Base-by-base conservation (phyloP, 2,329 filamentous ascomycete genomes). In the Phaeoacremonium minimum region DNA sequence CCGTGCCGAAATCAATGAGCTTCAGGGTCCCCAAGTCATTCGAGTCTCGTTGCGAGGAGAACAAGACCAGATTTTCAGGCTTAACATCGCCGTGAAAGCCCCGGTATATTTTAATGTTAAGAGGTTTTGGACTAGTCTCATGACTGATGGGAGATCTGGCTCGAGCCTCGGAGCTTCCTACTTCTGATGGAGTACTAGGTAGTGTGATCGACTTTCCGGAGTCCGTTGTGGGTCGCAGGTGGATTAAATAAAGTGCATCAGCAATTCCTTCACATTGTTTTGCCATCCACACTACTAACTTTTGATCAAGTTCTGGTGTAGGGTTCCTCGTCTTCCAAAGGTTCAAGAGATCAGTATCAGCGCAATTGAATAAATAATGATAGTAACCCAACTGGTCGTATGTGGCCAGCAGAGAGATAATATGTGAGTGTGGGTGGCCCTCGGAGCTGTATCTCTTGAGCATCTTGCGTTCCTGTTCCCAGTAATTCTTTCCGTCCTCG, bases 321-420 rank as follows among this genome's bases (percentile, higher is more conserved):
- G 34, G 34, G 11, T 30, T 35, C 3, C 14, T 20, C 4, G 9
- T 26, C 22, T 18, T 14, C 46, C 44, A 46, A 29, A 38, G 47
- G 3, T 11, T 9, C 4, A 34, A 28, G 1, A 51, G 30, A 18
- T 47, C 40, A 22, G 20, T 36, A 5, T 45, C 33, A 4, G 49
- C 49, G 38, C 42, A 44, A 3, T 38, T 38, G 17, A 51, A 51
- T 15, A 51, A 28, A 9, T 50, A 30, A 7, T 37, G 41, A 14
- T 34, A 48, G 3, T 22, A 7, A 1, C 22, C 15, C 5, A 28
- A 13, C 6, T 42, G 33, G 9, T 48, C 35, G 28, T 47, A 48
- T 0, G 44, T 47, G 7, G 33, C 40, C 9, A 49, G 37, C 1
- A 51, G 45, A 7, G 42, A 42, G n/a, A 48, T 46, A 0, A 51